Percentiles rank a stretch among this genome's conserved stretches.
Conservation (phyloP, 2,329 filamentous ascomycete genomes). For the Ceratocystis albifundus region DNA sequence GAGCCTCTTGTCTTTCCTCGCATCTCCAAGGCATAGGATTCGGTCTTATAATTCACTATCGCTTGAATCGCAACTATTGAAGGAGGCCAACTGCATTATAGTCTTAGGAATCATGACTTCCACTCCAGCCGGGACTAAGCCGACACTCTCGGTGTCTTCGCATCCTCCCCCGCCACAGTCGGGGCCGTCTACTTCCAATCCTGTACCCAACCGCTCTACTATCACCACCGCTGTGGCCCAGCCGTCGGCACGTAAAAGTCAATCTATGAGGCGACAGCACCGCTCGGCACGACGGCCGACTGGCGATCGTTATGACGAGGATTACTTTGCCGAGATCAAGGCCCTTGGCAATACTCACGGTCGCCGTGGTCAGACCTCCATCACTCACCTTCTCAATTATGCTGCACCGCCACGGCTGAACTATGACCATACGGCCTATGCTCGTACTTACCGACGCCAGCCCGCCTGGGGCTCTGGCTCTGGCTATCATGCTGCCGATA, state of each 20-base stretch:
- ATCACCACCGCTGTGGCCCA: constrained; percentile 25
- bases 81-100: neutral
- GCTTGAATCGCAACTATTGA: neutral
- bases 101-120: neutral
- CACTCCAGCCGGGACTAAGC: neutral
- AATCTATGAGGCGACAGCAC: constrained; percentile 69
- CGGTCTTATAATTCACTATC: too few relatives aligned
- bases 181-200: constrained; percentile 2
- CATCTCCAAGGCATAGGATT: too few relatives aligned
- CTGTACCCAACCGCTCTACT: neutral
- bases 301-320: constrained; percentile 47
- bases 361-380: constrained; percentile 87
- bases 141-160: neutral
- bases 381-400: constrained; percentile 93
- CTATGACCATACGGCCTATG: constrained; percentile 42
- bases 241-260: constrained; percentile 57
- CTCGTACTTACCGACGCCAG: constrained; percentile 54
- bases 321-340: constrained; percentile 70
- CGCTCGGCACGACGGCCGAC: constrained; percentile 65
- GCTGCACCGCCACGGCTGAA: constrained; percentile 58
- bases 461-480: constrained; percentile 77
- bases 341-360: constrained; percentile 47
- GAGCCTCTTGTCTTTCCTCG: too few relatives aligned
- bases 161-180: neutral
- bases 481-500: constrained; percentile 81